Base-by-base conservation (phyloP, 148 eudicot species). In the Pharnaceum exiguum region DNA sequence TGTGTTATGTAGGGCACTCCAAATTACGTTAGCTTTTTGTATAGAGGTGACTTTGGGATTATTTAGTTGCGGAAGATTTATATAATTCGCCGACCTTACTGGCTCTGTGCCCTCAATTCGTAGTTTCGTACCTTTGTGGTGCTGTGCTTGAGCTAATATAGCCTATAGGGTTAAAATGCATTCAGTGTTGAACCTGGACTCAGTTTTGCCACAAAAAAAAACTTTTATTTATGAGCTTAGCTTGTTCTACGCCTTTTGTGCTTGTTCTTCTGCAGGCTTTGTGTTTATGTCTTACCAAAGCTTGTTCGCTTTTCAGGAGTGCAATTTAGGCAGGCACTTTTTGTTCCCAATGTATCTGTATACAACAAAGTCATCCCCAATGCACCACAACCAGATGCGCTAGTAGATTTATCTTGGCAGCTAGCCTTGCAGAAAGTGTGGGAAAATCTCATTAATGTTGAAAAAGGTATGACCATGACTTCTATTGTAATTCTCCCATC, bases 381-480 rank as follows among this genome's bases (percentile, higher is more conserved):
- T 44, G 68, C 62, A 28, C 79, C 96, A 57, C 69, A 74, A 23
- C 47, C 73, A 2, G 81, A 82, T 58, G 48, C 73, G 36, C 77
- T 74, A 71, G 95, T 86, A 56, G 96, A 89, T 75, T 53, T 83
- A 31, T 94, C 99, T 59, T 94, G 91, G 91, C 99, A 94, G 77
- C 47, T 82, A 66, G 75, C 75, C 48, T 83, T 94, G 30, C 96
- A 89, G 57, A 82, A 68, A 71, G 75, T 83, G 40, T 94, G 96
- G 93, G 99, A 94, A 63, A 73, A 73, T 63, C 86, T 89, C 7
- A 54, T 75, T 11, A 47, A 28, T 53, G 72, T 75, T 47, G 81
- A 78, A 65, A 85, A 76, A 78, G 95, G 99, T 90, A 53, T 57
- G 13, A 11, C 43, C 36, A 21, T 18, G 10, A 10, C 0, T 54